Evolutionary conservation across 768 basidiomycete species (phyloP).

Genomic region (Tulasnella sp.): DNA sequence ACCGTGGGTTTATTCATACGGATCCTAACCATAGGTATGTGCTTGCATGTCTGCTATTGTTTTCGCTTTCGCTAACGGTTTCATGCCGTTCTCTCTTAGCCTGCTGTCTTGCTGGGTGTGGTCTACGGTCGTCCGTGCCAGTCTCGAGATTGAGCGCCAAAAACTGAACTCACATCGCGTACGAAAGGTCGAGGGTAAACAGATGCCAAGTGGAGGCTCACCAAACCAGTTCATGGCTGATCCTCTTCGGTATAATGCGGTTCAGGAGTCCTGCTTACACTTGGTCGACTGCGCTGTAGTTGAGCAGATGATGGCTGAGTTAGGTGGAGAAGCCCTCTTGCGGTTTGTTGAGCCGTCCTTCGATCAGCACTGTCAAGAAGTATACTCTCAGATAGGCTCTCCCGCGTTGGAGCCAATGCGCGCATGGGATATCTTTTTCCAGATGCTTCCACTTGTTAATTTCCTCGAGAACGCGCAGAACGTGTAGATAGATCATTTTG

Average conservation of each 20-base stretch:
- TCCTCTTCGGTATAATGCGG: constrained; percentile 21
- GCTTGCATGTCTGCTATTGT: not conserved
- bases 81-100: constrained; percentile 13
- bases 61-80: not conserved
- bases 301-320: constrained; percentile 21
- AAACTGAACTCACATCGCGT: constrained; percentile 22
- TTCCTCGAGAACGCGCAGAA: not conserved
- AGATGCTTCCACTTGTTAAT: not conserved
- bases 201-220: constrained; percentile 28
- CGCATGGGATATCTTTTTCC: constrained; percentile 23
- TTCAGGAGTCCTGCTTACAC: constrained; percentile 21
- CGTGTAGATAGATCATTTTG: not conserved
- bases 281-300: constrained; percentile 21
- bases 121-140: constrained; percentile 22
- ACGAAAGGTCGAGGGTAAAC: constrained; percentile 26
- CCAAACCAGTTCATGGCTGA: constrained; percentile 9
- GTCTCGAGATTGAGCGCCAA: constrained; percentile 19
- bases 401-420: constrained; percentile 20
- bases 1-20: constrained; percentile 19
- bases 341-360: constrained; percentile 23
- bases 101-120: constrained; percentile 25
- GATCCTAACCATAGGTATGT: constrained; percentile 24
- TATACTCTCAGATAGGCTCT: constrained; percentile 17
- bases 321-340: constrained; percentile 21
- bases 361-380: constrained; percentile 17